Conservation (phyloP, 495 filamentous ascomycete genomes). For the Penicillium fimorum region DNA sequence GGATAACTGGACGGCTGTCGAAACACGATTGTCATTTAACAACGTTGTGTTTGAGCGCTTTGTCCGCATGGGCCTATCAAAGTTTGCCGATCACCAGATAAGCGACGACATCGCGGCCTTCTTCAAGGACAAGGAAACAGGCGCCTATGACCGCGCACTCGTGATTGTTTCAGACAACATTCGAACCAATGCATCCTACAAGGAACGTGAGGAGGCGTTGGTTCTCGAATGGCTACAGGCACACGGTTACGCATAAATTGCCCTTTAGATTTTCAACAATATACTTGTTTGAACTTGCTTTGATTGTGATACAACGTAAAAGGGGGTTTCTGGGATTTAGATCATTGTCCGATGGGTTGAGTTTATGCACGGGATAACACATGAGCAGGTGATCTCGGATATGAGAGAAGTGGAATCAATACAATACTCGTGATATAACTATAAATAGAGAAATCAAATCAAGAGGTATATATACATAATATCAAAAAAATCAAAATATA, state of each 20-base stretch:
- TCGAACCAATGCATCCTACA: constrained; percentile 72
- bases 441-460: background rate
- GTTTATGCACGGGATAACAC: constrained; percentile 12
- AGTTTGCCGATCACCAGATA: constrained; percentile 69
- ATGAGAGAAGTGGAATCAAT: background rate
- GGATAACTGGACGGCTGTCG: constrained; percentile 69
- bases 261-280: background rate
- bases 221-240: constrained; percentile 70
- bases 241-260: constrained; percentile 55
- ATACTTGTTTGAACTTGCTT: background rate
- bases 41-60: constrained; percentile 87
- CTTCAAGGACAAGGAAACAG: constrained; percentile 78
- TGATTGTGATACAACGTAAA: background rate
- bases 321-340: background rate
- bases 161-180: constrained; percentile 79
- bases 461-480: background rate
- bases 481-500: background rate
- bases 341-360: constrained; percentile 8
- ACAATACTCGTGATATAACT: background rate
- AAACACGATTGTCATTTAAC: constrained; percentile 69
- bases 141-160: constrained; percentile 75
- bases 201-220: constrained; percentile 63
- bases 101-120: constrained; percentile 77
- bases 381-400: constrained; percentile 5
- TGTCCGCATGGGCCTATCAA: constrained; percentile 69